Base-by-base conservation (phyloP, 1,139 yeast species). In the Candida mesenterica region DNA sequence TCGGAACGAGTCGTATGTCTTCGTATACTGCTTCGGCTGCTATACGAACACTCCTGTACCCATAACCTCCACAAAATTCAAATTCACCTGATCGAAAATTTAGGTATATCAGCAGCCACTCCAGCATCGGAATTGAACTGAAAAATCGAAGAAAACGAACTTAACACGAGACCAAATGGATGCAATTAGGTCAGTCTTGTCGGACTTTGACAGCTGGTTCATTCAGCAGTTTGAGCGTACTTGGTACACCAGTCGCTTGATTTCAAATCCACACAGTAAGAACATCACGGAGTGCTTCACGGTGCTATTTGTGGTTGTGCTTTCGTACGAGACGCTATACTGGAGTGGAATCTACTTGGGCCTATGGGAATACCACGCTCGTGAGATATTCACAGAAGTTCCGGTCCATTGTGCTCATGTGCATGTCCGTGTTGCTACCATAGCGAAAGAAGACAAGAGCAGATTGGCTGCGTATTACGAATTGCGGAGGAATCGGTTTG, bases 401-500 rank as follows among this genome's bases (percentile, higher is more conserved):
- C 92, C 92, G 0, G 78, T 82, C 5, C 90, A 82, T 54, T 84
- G 89, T 60, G 89, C 92, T 1, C 88, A 82, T 55, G 67, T 82
- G 1, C 77, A 78, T 44, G 73, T 80, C 2, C 61, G 77, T 16
- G 63, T 82, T 30, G 28, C 17, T 5, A 72, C 77, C 37, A 48
- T 70, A 2, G 54, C 69, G 1, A 39, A 43, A n/a, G 48, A 53
- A 2, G 50, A 54, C 3, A 14, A 43, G 5, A 45, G 45, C 0
- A 34, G 46, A 15, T 47, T 66, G 24, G 39, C 49, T 18, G 50
- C 56, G 14, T 64, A 64, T 40, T 67, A 65, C 45, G 32, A 38
- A 5, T 46, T 61, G 34, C 63, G 34, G 19, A 25, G 32, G 12
- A 15, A 23, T 17, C 31, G 28, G 31, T 39, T 30, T 30, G 38